Evolutionary conservation across 2,329 filamentous ascomycete genomes (phyloP), one percentile per base, ranked within the genome.

Genomic region (Penicillium fuscoglaucum): DNA sequence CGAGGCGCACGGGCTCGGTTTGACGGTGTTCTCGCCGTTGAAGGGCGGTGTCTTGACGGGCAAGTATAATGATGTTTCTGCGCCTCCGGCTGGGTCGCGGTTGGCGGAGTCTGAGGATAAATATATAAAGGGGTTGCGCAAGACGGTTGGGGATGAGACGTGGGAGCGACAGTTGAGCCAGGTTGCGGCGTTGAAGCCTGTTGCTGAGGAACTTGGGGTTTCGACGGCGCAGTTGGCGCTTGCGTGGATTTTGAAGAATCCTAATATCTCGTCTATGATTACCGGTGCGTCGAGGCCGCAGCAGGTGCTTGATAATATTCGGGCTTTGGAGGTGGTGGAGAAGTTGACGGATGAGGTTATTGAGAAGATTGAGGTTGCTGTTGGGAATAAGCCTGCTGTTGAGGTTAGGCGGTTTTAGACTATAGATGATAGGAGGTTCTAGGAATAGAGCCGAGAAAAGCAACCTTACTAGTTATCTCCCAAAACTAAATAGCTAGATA

Each of bases 141-240:
- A 77, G 64, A 74, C 66, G 5, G 68, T 79, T 37, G 79, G 75
- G 1, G 68, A 76, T 52, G 82, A 84, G 61, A 61, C 33, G 1
- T 73, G 69, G 70, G 52, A 64, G 44, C 53, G 56, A 9, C 63
- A 66, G 61, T 52, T 64, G 56, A 63, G 61, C 35, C 55, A 66
- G 63, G 64, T 69, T 24, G 67, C 59, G 52, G 66, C 63, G 19
- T 75, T 88, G 52, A 78, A 83, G 78, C 82, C 84, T 28, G 81
- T 92, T 62, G 88, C 89, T 2, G 82, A 89, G 55, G 82, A 80
- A 66, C 76, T 91, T 41, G 86, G 82, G 13, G 79, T 87, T 59
- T 85, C 83, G 43, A 81, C 83, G 44, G 77, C 79, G 4, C 80
- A 83, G 65, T 76, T 86, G 26, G 76, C 82, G 26, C 74, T 86